Evolutionary conservation across 768 basidiomycete genomes (phyloP), one percentile per base, ranked within the genome.

Genomic region (Neoboletus subvelutipes): DNA sequence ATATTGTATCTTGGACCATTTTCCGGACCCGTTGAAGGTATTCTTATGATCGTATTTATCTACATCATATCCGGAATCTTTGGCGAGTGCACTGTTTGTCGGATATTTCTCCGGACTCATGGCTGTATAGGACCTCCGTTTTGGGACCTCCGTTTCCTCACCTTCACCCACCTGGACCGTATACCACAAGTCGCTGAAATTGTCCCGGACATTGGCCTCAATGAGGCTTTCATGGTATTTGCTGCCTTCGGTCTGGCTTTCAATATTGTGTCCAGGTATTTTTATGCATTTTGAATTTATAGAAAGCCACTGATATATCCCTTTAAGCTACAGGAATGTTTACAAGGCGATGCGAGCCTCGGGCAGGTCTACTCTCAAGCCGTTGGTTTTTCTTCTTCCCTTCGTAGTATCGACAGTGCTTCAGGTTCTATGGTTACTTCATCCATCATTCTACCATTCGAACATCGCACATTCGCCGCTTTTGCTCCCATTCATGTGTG

Each of bases 11-110:
- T 99, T 18, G 94, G 92, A 10, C 83, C 88, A 34, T 96, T 96
- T 73, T 96, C 93, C 17, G 96, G 97, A 1, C 96, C 97, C 0
- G 91, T 98, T 2, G 97, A 98, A 71, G 97, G 97, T 8, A 96
- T 98, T 62, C 76, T 99, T 36, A 81, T 98, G 72, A 87, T 98
- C 54, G 77, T 87, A 28, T 69, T 63, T 10, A 86, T 98, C 53
- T 98, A 87, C 75, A 61, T 85, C 31, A 75, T 96, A 51, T 88
- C 89, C 13, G 95, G 93, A 0, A 71, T 90, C 50, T 86, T 79
- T 64, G 92, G 92, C 84, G 58, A 46, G 79, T 67, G 4, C 13
- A 20, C 8, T 39, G 17, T 37, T 40, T 45, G 52, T 49, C 10
- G 18, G 15, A 11, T 41, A 47, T 28, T 34, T 15, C 13, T 20